Conservation (phyloP, 805 yeast genomes). For the Ogataea siamensis region DNA sequence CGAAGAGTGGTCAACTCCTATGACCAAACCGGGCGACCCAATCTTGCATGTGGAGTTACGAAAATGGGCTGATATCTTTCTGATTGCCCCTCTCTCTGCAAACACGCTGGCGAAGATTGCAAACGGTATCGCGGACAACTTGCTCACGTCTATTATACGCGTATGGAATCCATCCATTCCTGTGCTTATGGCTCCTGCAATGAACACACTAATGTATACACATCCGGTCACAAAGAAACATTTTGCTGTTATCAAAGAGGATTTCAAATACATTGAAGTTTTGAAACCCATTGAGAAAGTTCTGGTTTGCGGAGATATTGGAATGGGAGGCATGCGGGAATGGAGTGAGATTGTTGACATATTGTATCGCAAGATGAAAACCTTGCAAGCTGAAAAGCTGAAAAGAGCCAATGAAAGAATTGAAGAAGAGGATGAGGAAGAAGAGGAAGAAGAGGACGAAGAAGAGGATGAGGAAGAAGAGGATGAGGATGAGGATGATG, state of each 20-base stretch:
- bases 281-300: constrained; percentile 94
- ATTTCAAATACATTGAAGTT: constrained; percentile 95
- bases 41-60: constrained; percentile 92
- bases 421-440: constrained; percentile 48
- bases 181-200: constrained; percentile 88
- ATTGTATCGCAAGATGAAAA: constrained; percentile 68
- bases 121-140: constrained; percentile 87
- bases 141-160: constrained; percentile 83
- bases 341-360: constrained; percentile 91
- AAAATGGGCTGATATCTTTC: constrained; percentile 92
- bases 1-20: constrained; percentile 76
- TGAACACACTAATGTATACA: constrained; percentile 90
- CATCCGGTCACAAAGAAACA: constrained; percentile 87
- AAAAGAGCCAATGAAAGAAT: constrained; percentile 45
- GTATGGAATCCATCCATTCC: constrained; percentile 96
- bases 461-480: constrained; percentile 41
- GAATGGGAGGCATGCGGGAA: constrained; percentile 99
- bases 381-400: constrained; percentile 54
- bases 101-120: constrained; percentile 89
- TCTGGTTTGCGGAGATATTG: constrained; percentile 92
- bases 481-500: constrained; percentile 39
- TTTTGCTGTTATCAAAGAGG: constrained; percentile 70
- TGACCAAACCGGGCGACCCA: constrained; percentile 85
- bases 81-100: constrained; percentile 94
- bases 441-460: constrained; percentile 40